Percentiles rank a stretch among this genome's conserved stretches.
Conservation (phyloP, 2,329 filamentous ascomycete species). For the Fusarium camptoceras region DNA sequence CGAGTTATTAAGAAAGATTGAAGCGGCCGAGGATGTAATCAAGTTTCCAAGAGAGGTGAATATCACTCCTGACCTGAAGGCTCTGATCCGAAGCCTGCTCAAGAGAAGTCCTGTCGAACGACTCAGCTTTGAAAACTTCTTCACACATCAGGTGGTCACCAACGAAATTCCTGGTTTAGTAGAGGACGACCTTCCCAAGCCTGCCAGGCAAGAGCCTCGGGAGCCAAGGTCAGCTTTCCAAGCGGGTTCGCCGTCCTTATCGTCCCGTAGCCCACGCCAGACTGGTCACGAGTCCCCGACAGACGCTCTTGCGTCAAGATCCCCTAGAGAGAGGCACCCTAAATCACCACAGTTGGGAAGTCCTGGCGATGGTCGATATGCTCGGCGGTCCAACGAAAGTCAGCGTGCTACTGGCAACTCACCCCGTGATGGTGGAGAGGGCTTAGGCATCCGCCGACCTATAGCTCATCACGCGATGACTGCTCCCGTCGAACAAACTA, state of each 20-base stretch:
- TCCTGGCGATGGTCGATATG: conserved; percentile 54
- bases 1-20: conserved; percentile 91
- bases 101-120: conserved; percentile 89
- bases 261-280: conserved; percentile 52
- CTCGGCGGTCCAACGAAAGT: conserved; percentile 44
- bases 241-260: conserved; percentile 45
- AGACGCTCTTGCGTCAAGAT: conserved; percentile 51
- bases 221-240: conserved; percentile 54
- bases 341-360: conserved; percentile 59
- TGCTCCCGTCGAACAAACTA: conserved; percentile 58
- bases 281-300: conserved; percentile 53
- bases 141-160: conserved; percentile 77
- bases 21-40: conserved; percentile 87
- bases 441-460: conserved; percentile 64
- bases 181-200: conserved; percentile 75
- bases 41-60: conserved; percentile 80
- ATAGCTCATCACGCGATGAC: conserved; percentile 61
- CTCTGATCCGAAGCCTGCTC: conserved; percentile 81
- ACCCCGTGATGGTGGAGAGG: conserved; percentile 61
- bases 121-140: conserved; percentile 88
- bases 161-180: conserved; percentile 83
- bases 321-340: conserved; percentile 57
- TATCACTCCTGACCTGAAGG: conserved; percentile 81
- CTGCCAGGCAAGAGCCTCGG: conserved; percentile 52
- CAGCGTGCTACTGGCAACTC: conserved; percentile 55